Percentiles rank a stretch among this genome's conserved stretches.
phyloP scores from a whole-genome alignment of 257 asterid genomes.

The Asclepias syriaca region DNA sequence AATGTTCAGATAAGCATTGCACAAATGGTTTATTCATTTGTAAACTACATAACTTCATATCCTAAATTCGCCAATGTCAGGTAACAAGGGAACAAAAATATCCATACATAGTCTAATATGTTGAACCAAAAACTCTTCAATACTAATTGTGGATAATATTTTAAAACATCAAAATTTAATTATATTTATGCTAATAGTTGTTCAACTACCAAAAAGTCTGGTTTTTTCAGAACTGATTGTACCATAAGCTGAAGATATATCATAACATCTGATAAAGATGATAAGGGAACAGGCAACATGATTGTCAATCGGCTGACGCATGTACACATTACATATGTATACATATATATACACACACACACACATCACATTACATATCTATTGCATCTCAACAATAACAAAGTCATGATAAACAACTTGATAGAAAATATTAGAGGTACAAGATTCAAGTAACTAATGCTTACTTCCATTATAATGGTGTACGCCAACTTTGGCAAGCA shows the following conservation, averaged over 20 bases:
- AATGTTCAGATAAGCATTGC: not conserved
- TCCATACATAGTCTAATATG: no score
- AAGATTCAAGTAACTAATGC: conserved; percentile 14
- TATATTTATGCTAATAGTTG: not conserved
- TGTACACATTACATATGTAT: no score
- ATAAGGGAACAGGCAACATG: no score
- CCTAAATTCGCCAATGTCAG: not conserved
- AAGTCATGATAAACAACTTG: no score
- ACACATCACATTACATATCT: not conserved
- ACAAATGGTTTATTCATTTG: not conserved
- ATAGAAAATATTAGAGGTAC: not conserved
- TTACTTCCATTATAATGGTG: conserved; percentile 79
- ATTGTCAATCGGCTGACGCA: not conserved
- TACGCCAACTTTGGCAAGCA: conserved; percentile 83
- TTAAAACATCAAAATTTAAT: not conserved
- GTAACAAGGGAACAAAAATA: not conserved
- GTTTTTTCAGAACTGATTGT: no score
- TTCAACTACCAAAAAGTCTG: no score
- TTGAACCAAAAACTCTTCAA: not conserved
- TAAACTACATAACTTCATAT: not conserved
- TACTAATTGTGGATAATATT: not conserved
- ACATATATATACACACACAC: not conserved
- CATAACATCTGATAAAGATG: not conserved
- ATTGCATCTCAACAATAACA: no score
- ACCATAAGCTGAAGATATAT: not conserved